Base-by-base conservation (phyloP, 257 asterid genomes). In the Gynochthodes officinalis region DNA sequence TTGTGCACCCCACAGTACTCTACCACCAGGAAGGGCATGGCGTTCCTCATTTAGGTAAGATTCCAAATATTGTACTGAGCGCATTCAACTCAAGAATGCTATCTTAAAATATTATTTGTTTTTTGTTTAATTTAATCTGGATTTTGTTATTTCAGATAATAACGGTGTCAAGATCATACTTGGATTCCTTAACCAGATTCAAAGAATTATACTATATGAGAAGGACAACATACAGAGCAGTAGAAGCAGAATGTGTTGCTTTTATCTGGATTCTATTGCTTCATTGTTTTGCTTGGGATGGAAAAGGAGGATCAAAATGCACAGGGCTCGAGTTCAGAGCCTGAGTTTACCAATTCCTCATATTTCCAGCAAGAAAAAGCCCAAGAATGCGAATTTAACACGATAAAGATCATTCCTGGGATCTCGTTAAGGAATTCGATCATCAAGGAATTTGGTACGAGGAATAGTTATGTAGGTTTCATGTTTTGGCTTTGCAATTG, bases 101-200 rank as follows among this genome's bases (percentile, higher is more conserved):
- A 14, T 46, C 52, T 46, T 46, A 4, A 46, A n/a, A n/a, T n/a
- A n/a, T n/a, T n/a, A n/a, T n/a, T n/a, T n/a, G n/a, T 46, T 46
- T 11, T 11, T 42, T 42, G 0, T 46, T 11, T 12, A 37, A 2
- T 37, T 37, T 37, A 7, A 37, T 37, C 7, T 37, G 42, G 42
- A 37, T 33, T 61, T 19, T 14, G 6, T 4, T 1, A 61, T 69
- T 39, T 55, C 75, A 71, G 75, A 71, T 71, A n/a, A 71, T 5
- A 43, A 28, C 18, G 75, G 75, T 11, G 7, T 42, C 0, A 71
- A 58, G 58, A 57, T 71, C 21, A 13, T 71, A 35, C 67, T 71
- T 4, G 46, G 40, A 71, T 71, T 71, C 42, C 75, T 71, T 0
- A 2, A 71, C 67, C 60, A 40, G 55, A 59, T 71, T 14, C 75